phyloP scores from a whole-genome alignment of 495 filamentous ascomycete species.

The Podospora anserina region DNA sequence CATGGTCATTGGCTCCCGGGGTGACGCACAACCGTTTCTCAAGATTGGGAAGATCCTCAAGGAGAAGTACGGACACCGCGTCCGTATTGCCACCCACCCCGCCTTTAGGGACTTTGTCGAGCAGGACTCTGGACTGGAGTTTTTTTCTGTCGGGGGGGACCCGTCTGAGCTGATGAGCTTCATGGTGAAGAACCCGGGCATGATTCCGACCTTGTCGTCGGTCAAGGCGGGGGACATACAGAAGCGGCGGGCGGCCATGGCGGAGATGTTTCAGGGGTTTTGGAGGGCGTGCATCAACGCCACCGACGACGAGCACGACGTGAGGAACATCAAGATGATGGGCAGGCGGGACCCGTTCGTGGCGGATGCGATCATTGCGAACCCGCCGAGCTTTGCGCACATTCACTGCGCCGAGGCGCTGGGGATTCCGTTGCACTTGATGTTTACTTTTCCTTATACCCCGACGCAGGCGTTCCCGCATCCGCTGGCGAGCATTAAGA shows the following conservation, averaged over 20 bases:
- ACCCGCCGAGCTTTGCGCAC: conserved; percentile 79
- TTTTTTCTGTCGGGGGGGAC: conserved; percentile 77
- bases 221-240: conserved; percentile 66
- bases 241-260: conserved; percentile 63
- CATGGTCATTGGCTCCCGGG: conserved; percentile 73
- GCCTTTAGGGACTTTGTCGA: conserved; percentile 66
- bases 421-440: conserved; percentile 73
- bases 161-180: conserved; percentile 79
- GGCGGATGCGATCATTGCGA: conserved; percentile 79
- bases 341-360: conserved; percentile 60
- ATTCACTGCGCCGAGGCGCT: conserved; percentile 78
- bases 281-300: conserved; percentile 72
- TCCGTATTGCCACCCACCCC: conserved; percentile 72
- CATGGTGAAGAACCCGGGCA: conserved; percentile 81
- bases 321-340: conserved; percentile 54
- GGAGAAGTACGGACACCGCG: conserved; percentile 64
- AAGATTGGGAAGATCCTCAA: conserved; percentile 63
- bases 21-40: conserved; percentile 77
- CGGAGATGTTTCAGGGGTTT: conserved; percentile 69
- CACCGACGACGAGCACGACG: conserved; percentile 55
- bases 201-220: conserved; percentile 68
- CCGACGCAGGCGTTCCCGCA: conserved; percentile 69
- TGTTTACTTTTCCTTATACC: conserved; percentile 80
- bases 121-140: conserved; percentile 65
- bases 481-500: conserved; percentile 66